A percentile compares a stretch with the other conserved stretches of the same genome.
These are phyloP conservation scores for Talaromyces liani DNA, from an alignment of 495 filamentous ascomycete genomes.

Conservation along the genomic window DNA sequence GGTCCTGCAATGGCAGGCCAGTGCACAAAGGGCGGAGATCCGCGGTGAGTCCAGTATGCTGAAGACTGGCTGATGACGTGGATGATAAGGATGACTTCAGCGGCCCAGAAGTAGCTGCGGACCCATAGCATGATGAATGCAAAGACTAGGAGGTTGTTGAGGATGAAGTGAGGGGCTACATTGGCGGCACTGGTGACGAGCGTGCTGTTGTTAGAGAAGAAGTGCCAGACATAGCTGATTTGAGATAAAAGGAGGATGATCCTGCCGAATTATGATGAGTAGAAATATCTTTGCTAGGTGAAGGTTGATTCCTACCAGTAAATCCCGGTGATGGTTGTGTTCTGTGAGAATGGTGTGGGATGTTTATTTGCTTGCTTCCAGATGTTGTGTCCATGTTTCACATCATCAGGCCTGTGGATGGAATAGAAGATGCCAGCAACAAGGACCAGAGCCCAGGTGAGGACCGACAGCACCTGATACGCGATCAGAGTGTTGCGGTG, in stretches of 20 bases:
- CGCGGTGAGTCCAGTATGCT: constrained; percentile 71
- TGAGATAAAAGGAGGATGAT: constrained; percentile 68
- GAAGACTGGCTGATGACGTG: constrained; percentile 72
- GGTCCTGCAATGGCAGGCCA: constrained; percentile 66
- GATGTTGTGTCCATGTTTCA: constrained; percentile 47
- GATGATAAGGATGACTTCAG: constrained; percentile 66
- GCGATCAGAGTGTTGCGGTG: constrained; percentile 36
- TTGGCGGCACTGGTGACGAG: constrained; percentile 62
- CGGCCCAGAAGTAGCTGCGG: constrained; percentile 59
- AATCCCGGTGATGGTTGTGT: constrained; percentile 58
- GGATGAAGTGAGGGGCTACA: constrained; percentile 76
- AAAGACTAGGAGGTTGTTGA: constrained; percentile 74
- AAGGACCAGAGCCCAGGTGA: constrained; percentile 67
- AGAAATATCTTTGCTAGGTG: background rate
- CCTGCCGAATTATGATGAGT: constrained; percentile 32
- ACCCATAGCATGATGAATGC: constrained; percentile 78
- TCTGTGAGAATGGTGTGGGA: constrained; percentile 68
- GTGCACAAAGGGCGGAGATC: constrained; percentile 64
- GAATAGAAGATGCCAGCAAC: constrained; percentile 64
- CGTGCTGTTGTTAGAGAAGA: constrained; percentile 58
- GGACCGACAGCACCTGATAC: constrained; percentile 61
- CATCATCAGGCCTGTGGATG: constrained; percentile 52
- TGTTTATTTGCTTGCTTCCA: constrained; percentile 62
- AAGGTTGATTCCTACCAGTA: constrained; percentile 55
- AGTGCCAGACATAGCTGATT: constrained; percentile 63